A percentile compares a stretch with the other conserved stretches of the same genome.
Evolutionary conservation across 768 basidiomycete genomes (phyloP).

Genomic region (Hydnum rufescens): DNA sequence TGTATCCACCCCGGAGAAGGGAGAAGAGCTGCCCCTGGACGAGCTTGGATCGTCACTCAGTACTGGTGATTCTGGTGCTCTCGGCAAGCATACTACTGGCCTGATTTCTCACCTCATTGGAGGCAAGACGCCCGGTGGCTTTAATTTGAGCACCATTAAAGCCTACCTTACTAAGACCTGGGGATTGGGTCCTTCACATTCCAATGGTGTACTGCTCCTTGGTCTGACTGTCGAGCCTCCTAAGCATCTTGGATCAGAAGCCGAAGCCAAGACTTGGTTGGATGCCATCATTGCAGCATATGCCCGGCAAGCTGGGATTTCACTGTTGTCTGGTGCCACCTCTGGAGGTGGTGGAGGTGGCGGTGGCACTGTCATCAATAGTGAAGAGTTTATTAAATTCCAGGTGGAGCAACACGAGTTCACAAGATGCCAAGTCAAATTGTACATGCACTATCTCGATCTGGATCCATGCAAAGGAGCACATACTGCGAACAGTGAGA

Average conservation of each 20-base stretch:
- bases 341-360: conserved; percentile 37
- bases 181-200: conserved; percentile 82
- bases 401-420: conserved; percentile 84
- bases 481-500: conserved; percentile 72
- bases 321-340: conserved; percentile 46
- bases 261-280: conserved; percentile 85
- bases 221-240: conserved; percentile 86
- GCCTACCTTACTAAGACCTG: conserved; percentile 75
- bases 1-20: conserved; percentile 87
- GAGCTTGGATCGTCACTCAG: conserved; percentile 78
- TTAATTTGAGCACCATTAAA: conserved; percentile 86
- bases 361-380: conserved; percentile 84
- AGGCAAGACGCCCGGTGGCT: conserved; percentile 97
- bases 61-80: conserved; percentile 60
- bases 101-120: conserved; percentile 82
- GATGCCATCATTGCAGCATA: conserved; percentile 70
- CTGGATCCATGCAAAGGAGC: conserved; percentile 88
- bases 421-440: conserved; percentile 79
- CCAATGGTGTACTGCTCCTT: conserved; percentile 76
- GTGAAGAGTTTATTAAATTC: conserved; percentile 96
- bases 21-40: conserved; percentile 89
- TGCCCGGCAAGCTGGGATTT: conserved; percentile 76
- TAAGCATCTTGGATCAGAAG: conserved; percentile 80
- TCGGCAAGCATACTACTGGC: conserved; percentile 86
- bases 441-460: conserved; percentile 91